Base-by-base conservation (phyloP, 805 yeast species). In the Candida endomychidarum region DNA sequence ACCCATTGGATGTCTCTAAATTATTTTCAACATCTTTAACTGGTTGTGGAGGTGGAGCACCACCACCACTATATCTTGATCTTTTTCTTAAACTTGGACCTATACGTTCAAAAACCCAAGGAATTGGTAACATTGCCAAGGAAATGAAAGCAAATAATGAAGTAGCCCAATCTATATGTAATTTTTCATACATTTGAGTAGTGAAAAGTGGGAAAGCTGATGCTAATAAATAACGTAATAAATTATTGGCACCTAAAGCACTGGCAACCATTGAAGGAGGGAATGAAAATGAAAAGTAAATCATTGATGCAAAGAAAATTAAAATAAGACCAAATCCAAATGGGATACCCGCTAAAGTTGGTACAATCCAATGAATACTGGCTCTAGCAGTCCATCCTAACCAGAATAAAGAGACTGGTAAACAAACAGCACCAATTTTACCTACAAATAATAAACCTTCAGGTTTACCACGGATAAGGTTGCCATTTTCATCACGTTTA, bases 181-280 rank as follows among this genome's bases (percentile, higher is more conserved):
- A 67, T 31, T 72, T 80, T 14, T 73, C 58, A 65, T 83, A 82
- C 95, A 89, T 86, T 63, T 88, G 96, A 15, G 80, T 76, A 1
- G 89, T 85, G 64, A 89, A 88, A 43, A 89, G 69, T 41, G 96
- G 96, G 72, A 89, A 82, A 15, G 81, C 86, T 5, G 87, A 80
- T 8, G 95, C 87, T 46, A 84, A 58, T 22, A 82, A 50, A 56
- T 86, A 87, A 64, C 96, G 77, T 42, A 82, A 61, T 54, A 89
- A 68, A 58, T 86, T 86, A 63, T 88, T 89, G 10, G 96, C 96
- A 24, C 96, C 96, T 46, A 87, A 61, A 3, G 95, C 91, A n/a
- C 91, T 81, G 0, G 96, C 96, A 16, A 87, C 83, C 23, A 75
- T 74, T 23, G 80, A 61, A 34, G 91, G 88, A 19, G 93, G 91